phyloP scores from a whole-genome alignment of 2,329 filamentous ascomycete species.

The Nigrospora oryzae region DNA sequence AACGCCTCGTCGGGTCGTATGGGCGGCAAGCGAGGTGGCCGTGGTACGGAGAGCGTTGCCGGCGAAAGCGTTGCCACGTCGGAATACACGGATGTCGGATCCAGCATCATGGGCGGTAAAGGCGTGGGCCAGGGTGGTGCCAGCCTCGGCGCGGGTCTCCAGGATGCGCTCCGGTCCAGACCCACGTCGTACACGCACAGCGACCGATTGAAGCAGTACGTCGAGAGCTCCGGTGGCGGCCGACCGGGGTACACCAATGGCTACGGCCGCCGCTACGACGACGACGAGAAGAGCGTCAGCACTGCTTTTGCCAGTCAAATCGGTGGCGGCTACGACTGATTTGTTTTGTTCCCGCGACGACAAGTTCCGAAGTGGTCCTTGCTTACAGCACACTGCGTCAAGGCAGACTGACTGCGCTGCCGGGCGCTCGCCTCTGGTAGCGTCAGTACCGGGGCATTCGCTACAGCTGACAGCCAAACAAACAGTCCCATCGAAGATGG shows the following conservation, averaged over 20 bases:
- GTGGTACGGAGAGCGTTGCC: conserved; percentile 69
- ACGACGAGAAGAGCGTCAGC: conserved; percentile 92
- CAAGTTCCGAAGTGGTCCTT: not conserved
- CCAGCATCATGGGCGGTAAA: conserved; percentile 68
- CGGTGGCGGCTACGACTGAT: conserved; percentile 41
- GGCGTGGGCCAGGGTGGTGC: conserved; percentile 78
- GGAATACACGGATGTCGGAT: conserved; percentile 77
- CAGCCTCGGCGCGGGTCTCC: conserved; percentile 74
- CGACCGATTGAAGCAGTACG: conserved; percentile 89
- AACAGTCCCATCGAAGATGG: too few species aligned
- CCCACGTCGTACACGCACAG: conserved; percentile 63
- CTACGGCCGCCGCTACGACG: conserved; percentile 68
- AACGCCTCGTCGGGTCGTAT: conserved; percentile 46
- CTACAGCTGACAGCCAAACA: too few species aligned
- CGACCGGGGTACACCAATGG: conserved; percentile 60
- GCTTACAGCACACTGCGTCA: not conserved
- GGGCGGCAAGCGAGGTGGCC: conserved; percentile 58
- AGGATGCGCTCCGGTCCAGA: conserved; percentile 60
- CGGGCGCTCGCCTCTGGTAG: too few species aligned
- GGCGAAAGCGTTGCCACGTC: conserved; percentile 90
- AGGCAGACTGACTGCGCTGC: too few species aligned
- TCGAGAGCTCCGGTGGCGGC: conserved; percentile 62
- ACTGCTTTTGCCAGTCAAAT: conserved; percentile 96
- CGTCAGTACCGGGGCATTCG: too few species aligned
- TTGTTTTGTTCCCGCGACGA: conserved; percentile 1